These are phyloP conservation scores for Triadica sebifera DNA, from an alignment of 345 rosid species.

Conservation along the genomic window DNA sequence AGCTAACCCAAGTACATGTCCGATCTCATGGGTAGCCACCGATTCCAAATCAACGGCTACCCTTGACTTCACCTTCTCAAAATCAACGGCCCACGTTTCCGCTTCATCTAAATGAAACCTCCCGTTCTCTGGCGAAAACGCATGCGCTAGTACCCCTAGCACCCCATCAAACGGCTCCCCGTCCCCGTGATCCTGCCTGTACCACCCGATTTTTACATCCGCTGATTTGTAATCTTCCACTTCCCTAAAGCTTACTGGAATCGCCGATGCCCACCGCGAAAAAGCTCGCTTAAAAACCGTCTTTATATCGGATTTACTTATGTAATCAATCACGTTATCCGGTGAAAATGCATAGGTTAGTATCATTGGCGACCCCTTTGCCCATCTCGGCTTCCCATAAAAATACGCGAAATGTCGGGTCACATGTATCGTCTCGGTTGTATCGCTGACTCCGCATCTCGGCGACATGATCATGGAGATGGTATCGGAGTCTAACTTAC, in stretches of 20 bases:
- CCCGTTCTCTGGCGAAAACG: slow-evolving; percentile 87
- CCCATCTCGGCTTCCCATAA: slow-evolving; percentile 73
- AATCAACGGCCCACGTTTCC: slow-evolving; percentile 74
- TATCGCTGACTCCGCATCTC: slow-evolving; percentile 74
- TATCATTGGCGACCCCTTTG: slow-evolving; percentile 35
- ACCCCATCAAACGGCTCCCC: slow-evolving; percentile 89
- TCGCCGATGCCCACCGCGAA: slow-evolving; percentile 67
- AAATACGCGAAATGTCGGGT: slow-evolving; percentile 64
- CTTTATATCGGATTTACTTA: slow-evolving; percentile 39
- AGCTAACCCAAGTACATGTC: slow-evolving; percentile 79
- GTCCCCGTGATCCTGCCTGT: slow-evolving; percentile 68
- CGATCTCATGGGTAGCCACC: slow-evolving; percentile 94
- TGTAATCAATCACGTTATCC: slow-evolving; percentile 50
- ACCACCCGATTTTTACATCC: slow-evolving; percentile 68
- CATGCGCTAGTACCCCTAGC: slow-evolving; percentile 76
- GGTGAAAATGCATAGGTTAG: slow-evolving; percentile 71
- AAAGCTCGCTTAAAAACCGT: slow-evolving; percentile 58
- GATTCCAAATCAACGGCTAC: slow-evolving; percentile 86
- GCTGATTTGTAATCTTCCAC: slow-evolving; percentile 42
- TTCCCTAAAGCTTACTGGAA: slow-evolving; percentile 67
- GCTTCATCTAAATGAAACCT: slow-evolving; percentile 75
- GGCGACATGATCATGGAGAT: slow-evolving; percentile 61
- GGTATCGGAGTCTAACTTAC: slow-evolving; percentile 61
- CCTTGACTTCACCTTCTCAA: slow-evolving; percentile 43
- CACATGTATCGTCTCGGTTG: slow-evolving; percentile 18